phyloP scores from a whole-genome alignment of 2,329 filamentous ascomycete species.

The Cladosporium halotolerans region DNA sequence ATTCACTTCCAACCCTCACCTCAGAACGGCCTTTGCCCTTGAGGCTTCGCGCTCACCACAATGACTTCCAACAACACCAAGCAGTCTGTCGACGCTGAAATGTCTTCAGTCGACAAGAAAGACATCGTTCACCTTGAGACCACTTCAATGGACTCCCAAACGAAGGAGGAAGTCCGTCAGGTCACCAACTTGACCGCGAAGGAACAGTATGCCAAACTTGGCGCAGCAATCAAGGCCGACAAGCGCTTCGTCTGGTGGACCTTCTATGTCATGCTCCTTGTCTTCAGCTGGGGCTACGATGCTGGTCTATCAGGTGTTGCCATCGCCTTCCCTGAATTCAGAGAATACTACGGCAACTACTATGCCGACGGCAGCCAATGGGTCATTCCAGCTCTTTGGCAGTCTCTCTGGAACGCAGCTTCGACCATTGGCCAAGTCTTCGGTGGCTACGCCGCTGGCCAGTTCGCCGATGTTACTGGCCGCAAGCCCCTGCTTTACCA shows the following conservation, averaged over 20 bases:
- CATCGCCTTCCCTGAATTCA: slow-evolving; percentile 33
- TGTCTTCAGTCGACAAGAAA: slow-evolving; percentile 15
- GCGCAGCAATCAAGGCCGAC: slow-evolving; percentile 23
- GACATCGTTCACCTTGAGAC: slow-evolving; percentile 13
- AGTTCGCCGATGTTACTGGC: slow-evolving; percentile 22
- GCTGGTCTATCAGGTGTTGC: slow-evolving; percentile 32
- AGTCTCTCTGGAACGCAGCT: slow-evolving; percentile 35
- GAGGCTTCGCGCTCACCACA: slow-evolving; percentile 9
- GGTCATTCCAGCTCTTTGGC: slow-evolving; percentile 34
- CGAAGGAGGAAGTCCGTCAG: slow-evolving; percentile 14
- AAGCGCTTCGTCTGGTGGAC: slow-evolving; percentile 21
- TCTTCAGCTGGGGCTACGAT: slow-evolving; percentile 35
- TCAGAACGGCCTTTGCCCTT: slow-evolving; percentile 1
- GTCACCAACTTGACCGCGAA: slow-evolving; percentile 18
- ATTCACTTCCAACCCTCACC: neutral
- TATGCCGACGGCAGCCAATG: slow-evolving; percentile 24
- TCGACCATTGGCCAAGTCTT: slow-evolving; percentile 31
- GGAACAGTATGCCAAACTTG: slow-evolving; percentile 22
- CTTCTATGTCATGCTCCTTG: slow-evolving; percentile 24
- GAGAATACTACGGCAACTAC: slow-evolving; percentile 31
- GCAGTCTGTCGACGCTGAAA: slow-evolving; percentile 7
- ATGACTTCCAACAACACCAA: slow-evolving; percentile 13
- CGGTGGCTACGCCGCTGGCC: slow-evolving; percentile 21
- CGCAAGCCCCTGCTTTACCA: slow-evolving; percentile 20
- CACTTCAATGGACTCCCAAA: slow-evolving; percentile 4